These are phyloP conservation scores for Murraya paniculata DNA, from an alignment of 345 rosid genomes.

Conservation along the genomic window DNA sequence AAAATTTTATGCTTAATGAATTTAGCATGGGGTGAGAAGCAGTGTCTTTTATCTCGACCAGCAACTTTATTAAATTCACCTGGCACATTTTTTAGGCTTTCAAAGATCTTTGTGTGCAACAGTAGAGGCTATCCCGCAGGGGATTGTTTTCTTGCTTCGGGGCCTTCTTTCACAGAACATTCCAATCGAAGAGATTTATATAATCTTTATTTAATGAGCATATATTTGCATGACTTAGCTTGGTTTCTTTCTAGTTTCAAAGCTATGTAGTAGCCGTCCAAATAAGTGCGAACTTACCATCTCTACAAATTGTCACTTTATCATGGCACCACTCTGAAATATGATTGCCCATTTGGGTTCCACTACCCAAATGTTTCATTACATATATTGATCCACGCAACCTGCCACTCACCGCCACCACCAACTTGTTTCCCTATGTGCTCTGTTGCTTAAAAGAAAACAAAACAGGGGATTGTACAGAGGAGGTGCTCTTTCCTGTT, in stretches of 20 bases:
- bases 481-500: constrained; percentile 81
- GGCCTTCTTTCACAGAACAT: background rate
- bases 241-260: background rate
- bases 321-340: background rate
- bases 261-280: too few relatives aligned
- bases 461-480: constrained; percentile 10
- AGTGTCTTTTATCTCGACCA: too few relatives aligned
- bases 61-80: too few relatives aligned
- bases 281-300: too few relatives aligned
- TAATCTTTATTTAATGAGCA: background rate
- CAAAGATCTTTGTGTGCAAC: too few relatives aligned
- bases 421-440: background rate
- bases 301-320: background rate
- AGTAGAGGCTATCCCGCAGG: background rate
- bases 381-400: background rate
- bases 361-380: background rate
- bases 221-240: background rate
- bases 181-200: background rate
- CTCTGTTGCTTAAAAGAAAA: background rate
- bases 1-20: too few relatives aligned
- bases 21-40: too few relatives aligned
- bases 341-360: background rate
- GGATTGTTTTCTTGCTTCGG: background rate
- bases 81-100: too few relatives aligned
- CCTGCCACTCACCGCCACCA: background rate